Conservation (phyloP, 2,329 filamentous ascomycete species). For the Dissoconium aciculare region DNA sequence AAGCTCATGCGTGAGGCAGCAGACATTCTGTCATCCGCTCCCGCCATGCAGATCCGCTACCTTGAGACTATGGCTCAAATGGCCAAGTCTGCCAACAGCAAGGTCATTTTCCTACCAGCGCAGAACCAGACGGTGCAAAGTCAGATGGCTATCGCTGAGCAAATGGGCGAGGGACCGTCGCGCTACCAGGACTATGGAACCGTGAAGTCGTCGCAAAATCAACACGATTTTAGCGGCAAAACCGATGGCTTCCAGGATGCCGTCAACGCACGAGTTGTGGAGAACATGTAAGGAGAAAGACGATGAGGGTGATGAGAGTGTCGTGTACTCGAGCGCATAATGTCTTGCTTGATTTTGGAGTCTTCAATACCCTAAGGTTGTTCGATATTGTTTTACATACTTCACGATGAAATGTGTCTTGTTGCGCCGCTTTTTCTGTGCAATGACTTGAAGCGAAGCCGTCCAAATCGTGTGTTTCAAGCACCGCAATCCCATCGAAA, state of each 20-base stretch:
- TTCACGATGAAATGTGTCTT: no score
- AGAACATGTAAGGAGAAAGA: conserved; percentile 74
- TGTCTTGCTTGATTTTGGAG: no score
- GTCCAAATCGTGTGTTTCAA: no score
- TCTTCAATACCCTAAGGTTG: no score
- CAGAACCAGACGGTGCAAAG: conserved; percentile 40
- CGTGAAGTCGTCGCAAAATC: conserved; percentile 4
- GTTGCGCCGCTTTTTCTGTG: no score
- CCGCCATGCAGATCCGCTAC: conserved; percentile 96
- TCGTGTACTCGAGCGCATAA: no score
- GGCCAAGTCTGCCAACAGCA: conserved; percentile 82
- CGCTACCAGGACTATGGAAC: conserved; percentile 25
- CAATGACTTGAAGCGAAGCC: no score
- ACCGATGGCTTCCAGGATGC: conserved; percentile 53
- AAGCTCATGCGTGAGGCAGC: conserved; percentile 84
- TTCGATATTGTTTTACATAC: no score
- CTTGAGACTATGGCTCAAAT: conserved; percentile 98
- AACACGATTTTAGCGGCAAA: conserved; percentile 25
- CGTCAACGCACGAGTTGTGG: conserved; percentile 65
- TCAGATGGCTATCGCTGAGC: conserved; percentile 36
- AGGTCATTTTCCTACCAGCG: conserved; percentile 66
- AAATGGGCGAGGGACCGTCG: conserved; percentile 42
- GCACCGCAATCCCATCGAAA: no score
- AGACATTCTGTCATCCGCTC: conserved; percentile 79
- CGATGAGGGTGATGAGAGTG: no score